Evolutionary conservation across 257 asterid species (phyloP).

Genomic region (Fraxinus cuspidata): DNA sequence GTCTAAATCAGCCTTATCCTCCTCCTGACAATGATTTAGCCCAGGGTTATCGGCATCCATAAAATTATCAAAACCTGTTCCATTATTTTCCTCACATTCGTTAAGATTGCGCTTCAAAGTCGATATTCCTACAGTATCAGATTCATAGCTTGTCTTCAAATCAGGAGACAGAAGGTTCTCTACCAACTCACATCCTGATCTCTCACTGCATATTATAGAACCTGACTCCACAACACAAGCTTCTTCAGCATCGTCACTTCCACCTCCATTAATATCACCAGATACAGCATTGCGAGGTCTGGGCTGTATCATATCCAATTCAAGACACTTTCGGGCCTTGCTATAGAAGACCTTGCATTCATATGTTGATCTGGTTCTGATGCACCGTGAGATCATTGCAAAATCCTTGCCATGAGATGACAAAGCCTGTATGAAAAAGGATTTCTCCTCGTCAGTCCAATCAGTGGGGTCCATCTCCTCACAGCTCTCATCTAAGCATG

Average conservation of each 20-base stretch:
- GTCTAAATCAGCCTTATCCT: slow-evolving; percentile 41
- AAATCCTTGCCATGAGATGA: slow-evolving; percentile 81
- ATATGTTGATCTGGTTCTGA: slow-evolving; percentile 67
- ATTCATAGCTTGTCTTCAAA: slow-evolving; percentile 33
- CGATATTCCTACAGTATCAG: slow-evolving; percentile 33
- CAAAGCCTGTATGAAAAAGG: slow-evolving; percentile 63
- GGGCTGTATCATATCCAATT: slow-evolving; percentile 54
- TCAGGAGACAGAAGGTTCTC: slow-evolving; percentile 40
- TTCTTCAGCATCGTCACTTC: slow-evolving; percentile 63
- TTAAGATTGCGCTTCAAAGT: slow-evolving; percentile 42
- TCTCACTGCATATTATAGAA: slow-evolving; percentile 38
- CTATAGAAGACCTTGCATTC: slow-evolving; percentile 88
- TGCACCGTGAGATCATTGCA: slow-evolving; percentile 58
- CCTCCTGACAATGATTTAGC: slow-evolving; percentile 25
- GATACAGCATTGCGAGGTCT: slow-evolving; percentile 38
- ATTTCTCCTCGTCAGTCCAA: slow-evolving; percentile 96
- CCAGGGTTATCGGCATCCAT: slow-evolving; percentile 33
- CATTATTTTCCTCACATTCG: slow-evolving; percentile 33
- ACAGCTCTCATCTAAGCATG: slow-evolving; percentile 89
- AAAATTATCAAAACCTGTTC: slow-evolving; percentile 36
- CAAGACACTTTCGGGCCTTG: slow-evolving; percentile 84
- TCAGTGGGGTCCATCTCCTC: slow-evolving; percentile 71
- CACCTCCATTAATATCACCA: slow-evolving; percentile 58
- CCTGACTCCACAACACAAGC: slow-evolving; percentile 58
- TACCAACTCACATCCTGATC: slow-evolving; percentile 47